Evolutionary conservation across 352 stramenopile species (phyloP), one percentile per base, ranked within the genome.

Genomic region (Phytophthora pluvialis): DNA sequence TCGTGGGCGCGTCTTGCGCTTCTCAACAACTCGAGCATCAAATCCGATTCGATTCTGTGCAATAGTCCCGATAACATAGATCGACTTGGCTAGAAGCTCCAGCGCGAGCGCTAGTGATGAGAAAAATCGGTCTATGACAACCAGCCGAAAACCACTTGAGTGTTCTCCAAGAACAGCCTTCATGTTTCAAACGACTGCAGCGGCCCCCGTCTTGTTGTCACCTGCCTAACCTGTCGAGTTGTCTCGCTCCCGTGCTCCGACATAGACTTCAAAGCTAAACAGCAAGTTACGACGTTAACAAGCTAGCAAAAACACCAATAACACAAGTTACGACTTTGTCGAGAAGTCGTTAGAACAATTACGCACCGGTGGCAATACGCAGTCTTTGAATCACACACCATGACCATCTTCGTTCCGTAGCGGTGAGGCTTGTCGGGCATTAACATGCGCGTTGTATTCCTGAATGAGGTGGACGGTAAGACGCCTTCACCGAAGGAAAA

Each of bases 361-460:
- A 39, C n/a, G 18, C 21, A 46, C 48, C 48, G 18, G 15, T 65
- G 58, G 21, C 47, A 59, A 40, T 68, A 62, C 3, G 43, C 60
- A 5, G 25, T 42, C 11, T 1, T 15, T 2, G 60, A 56, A 32
- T 68, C 60, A 16, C 60, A 57, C 26, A 18, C 16, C 60, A 68
- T 68, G 29, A 68, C 58, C 21, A 67, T 15, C 26, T 67, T 66
- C 3, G 47, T 55, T 6, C 50, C 60, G 50, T 61, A 67, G 21
- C 1, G 21, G 2, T 21, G n/a, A 21, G 2, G 21, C 21, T 21
- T 21, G 21, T 21, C 21, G 21, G 15, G 64, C 53, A 73, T 76
- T n/a, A 74, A 77, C 60, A 77, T 73, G 0, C 64, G 46, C 0
- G 66, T 78, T 0, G 59, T 75, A 52, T 81, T 73, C 2, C 62